Base-by-base conservation (phyloP, 768 basidiomycete species). In the Xerocomellus amylosporus region DNA sequence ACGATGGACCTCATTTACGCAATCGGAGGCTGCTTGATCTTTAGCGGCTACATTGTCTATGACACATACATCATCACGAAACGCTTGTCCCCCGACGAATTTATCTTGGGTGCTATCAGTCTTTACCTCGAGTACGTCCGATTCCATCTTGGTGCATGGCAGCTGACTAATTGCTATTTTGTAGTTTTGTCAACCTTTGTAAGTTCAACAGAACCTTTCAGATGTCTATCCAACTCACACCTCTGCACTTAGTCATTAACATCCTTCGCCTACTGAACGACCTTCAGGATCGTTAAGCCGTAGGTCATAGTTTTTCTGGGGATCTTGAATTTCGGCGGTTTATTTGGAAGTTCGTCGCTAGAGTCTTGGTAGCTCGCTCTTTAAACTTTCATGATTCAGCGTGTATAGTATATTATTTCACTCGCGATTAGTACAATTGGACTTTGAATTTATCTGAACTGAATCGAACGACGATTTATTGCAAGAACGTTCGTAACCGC, bases 51-150 rank as follows among this genome's bases (percentile, higher is more conserved):
- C 67, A 79, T 96, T 61, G 84, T 94, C 61, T 94, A 87, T 65
- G 93, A 95, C 71, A 98, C 96, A 3, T 93, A 88, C 70, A 69
- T 84, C 58, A 95, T 98, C 77, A 93, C 90, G 74, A 86, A 85
- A 63, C 84, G 85, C 55, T 75, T 97, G 19, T 91, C 89, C 2
- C 92, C 93, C 4, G 97, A 99, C 60, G 97, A 99, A 70, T 93
- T 82, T 70, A 93, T 97, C 61, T 75, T 97, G 76, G 96, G 87
- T 34, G 80, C 92, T 17, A 87, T 98, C 65, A 87, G 85, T 60
- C 82, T 98, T n/a, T 98, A 98, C 74, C 85, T 98, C 52, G 96
- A 98, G 84, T 89, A 73, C 61, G 85, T 85, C 10, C 56, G 36
- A 6, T 44, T 28, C 19, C 41, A 19, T 44, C 24, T 49, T n/a